A percentile compares a stretch with the other conserved stretches of the same genome.
Evolutionary conservation across 805 yeast species (phyloP).

Genomic region (Pichia nanzhaoensis): DNA sequence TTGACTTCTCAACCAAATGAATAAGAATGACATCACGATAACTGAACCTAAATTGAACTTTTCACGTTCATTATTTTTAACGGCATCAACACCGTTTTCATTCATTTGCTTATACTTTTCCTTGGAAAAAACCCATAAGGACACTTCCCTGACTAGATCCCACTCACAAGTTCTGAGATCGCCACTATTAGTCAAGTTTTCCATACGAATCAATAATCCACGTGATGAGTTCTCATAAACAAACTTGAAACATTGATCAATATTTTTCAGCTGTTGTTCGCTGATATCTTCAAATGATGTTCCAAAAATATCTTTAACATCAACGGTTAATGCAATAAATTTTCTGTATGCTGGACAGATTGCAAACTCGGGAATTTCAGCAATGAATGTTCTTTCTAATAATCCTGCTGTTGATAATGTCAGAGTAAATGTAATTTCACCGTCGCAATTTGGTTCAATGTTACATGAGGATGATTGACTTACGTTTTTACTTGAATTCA

Average conservation of each 20-base stretch:
- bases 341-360: conserved; percentile 12
- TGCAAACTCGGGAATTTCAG: conserved; percentile 11
- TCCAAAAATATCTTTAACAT: conserved; percentile 29
- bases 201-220: background rate
- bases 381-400: conserved; percentile 14
- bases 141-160: conserved; percentile 12
- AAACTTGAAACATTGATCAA: conserved; percentile 19
- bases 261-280: conserved; percentile 20
- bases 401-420: conserved; percentile 14
- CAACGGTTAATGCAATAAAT: conserved; percentile 19
- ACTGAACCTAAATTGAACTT: conserved; percentile 18
- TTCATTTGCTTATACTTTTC: conserved; percentile 14
- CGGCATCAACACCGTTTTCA: conserved; percentile 16
- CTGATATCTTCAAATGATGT: conserved; percentile 30
- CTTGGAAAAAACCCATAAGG: conserved; percentile 10
- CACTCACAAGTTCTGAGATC: conserved; percentile 9
- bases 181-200: conserved; percentile 1
- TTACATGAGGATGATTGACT: conserved; percentile 12
- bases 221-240: conserved; percentile 5
- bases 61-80: conserved; percentile 1
- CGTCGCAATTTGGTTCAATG: conserved; percentile 28
- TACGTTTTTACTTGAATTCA: background rate
- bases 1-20: conserved; percentile 24
- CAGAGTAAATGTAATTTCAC: conserved; percentile 10
- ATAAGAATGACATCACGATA: conserved; percentile 20